These are phyloP conservation scores for Ophiostoma australiae DNA, from an alignment of 2,329 filamentous ascomycete species.

Conservation along the genomic window DNA sequence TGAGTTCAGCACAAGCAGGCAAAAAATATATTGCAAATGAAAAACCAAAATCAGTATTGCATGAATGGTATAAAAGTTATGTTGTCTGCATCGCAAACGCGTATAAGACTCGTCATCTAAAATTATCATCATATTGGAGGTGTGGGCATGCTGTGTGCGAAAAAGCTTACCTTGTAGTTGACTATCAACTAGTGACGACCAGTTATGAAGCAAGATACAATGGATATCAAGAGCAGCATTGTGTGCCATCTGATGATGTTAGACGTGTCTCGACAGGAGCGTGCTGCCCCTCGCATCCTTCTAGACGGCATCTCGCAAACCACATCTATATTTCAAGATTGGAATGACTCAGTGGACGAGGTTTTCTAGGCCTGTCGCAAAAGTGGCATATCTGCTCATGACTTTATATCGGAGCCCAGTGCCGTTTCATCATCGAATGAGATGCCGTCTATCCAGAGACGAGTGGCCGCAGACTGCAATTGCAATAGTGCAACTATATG, in stretches of 20 bases:
- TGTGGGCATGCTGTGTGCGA: slow-evolving; percentile 4
- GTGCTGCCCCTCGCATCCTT: neutral
- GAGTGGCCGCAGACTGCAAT: neutral
- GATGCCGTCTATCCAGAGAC: neutral
- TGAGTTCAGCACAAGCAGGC: slow-evolving; percentile 23
- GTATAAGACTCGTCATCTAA: slow-evolving; percentile 77
- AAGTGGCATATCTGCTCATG: slow-evolving; percentile 80
- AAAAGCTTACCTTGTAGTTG: slow-evolving; percentile 22
- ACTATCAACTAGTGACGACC: neutral
- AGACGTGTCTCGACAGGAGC: slow-evolving; percentile 9
- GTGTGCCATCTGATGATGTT: slow-evolving; percentile 15
- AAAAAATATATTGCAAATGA: slow-evolving; percentile 26
- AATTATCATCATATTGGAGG: slow-evolving; percentile 45
- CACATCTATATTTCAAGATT: slow-evolving; percentile 12
- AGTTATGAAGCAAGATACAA: neutral
- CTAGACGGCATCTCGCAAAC: slow-evolving; percentile 12
- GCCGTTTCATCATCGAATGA: slow-evolving; percentile 73
- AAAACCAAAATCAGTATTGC: slow-evolving; percentile 40
- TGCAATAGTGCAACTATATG: slow-evolving; percentile 4
- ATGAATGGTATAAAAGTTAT: slow-evolving; percentile 67
- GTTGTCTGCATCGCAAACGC: slow-evolving; percentile 67
- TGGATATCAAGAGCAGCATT: neutral
- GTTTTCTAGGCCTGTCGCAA: slow-evolving; percentile 99
- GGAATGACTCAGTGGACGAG: slow-evolving; percentile 84
- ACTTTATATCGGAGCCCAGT: slow-evolving; percentile 84